Percentiles rank a stretch among this genome's conserved stretches.
These are phyloP conservation scores for Nemania abortiva DNA, from an alignment of 2,329 filamentous ascomycete species.

Conservation along the genomic window DNA sequence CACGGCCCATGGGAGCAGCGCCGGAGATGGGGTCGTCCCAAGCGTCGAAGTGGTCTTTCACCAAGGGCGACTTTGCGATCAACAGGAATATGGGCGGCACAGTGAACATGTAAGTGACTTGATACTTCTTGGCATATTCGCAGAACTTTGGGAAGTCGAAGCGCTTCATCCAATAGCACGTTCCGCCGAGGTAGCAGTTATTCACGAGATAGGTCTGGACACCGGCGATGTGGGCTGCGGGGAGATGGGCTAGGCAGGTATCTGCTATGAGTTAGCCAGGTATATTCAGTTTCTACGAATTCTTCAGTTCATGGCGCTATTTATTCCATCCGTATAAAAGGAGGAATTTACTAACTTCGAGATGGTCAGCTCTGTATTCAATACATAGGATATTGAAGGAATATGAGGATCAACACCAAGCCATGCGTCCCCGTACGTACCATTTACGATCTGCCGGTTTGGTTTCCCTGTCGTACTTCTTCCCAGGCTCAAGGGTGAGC, in stretches of 20 bases:
- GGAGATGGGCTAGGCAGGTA: slow-evolving; percentile 54
- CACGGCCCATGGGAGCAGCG: slow-evolving; percentile 67
- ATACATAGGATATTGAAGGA: background rate
- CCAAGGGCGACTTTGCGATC: slow-evolving; percentile 67
- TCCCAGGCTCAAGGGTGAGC: slow-evolving; percentile 49
- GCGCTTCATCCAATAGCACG: slow-evolving; percentile 72
- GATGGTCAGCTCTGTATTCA: slow-evolving; percentile 49
- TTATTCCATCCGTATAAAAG: background rate
- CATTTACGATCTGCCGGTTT: slow-evolving; percentile 46
- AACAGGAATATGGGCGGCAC: slow-evolving; percentile 72
- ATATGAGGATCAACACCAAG: background rate
- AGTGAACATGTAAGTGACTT: slow-evolving; percentile 67
- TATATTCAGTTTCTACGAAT: background rate
- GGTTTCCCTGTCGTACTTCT: slow-evolving; percentile 47
- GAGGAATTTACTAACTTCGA: slow-evolving; percentile 22
- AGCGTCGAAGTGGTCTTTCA: slow-evolving; percentile 66
- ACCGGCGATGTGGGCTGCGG: slow-evolving; percentile 61
- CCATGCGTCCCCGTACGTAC: slow-evolving; percentile 5
- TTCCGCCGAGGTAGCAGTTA: slow-evolving; percentile 57
- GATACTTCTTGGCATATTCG: slow-evolving; percentile 61
- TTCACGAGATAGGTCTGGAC: slow-evolving; percentile 59
- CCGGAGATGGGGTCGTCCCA: slow-evolving; percentile 63
- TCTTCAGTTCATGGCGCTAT: background rate
- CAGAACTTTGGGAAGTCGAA: slow-evolving; percentile 70
- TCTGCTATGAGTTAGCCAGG: slow-evolving; percentile 19